phyloP scores from a whole-genome alignment of 768 basidiomycete genomes.

The Amanita fuliginea region DNA sequence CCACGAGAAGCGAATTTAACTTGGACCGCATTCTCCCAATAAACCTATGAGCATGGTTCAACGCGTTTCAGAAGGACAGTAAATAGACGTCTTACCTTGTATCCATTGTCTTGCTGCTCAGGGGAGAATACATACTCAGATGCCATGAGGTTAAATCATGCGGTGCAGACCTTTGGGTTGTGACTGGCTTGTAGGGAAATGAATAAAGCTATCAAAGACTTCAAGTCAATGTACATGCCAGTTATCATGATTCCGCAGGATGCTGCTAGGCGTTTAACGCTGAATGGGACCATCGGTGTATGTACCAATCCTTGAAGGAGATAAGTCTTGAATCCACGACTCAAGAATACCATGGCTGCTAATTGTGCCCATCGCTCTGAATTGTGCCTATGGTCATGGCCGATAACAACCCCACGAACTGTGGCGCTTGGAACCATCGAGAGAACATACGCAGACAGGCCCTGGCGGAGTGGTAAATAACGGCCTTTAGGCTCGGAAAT shows the following conservation, averaged over 20 bases:
- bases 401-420: constrained; percentile 65
- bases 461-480: constrained; percentile 28
- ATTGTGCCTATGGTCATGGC: constrained; percentile 79
- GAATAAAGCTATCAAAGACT: constrained; percentile 1
- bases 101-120: constrained; percentile 73
- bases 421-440: constrained; percentile 40
- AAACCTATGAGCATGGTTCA: constrained; percentile 39
- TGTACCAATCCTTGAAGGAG: constrained; percentile 62
- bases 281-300: constrained; percentile 83
- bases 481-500: neutral
- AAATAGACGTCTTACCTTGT: constrained; percentile 41
- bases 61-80: neutral
- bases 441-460: constrained; percentile 64
- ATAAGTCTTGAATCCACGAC: constrained; percentile 56
- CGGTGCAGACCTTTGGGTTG: constrained; percentile 64
- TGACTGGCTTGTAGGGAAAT: constrained; percentile 58
- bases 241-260: constrained; percentile 89
- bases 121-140: neutral
- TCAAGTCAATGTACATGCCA: constrained; percentile 29
- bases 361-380: constrained; percentile 69
- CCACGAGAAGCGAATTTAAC: constrained; percentile 21
- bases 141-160: neutral
- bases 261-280: constrained; percentile 52
- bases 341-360: constrained; percentile 61
- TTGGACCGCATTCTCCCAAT: constrained; percentile 86